These are phyloP conservation scores for Diaporthe citriasiana DNA, from an alignment of 2,329 filamentous ascomycete genomes.

Conservation along the genomic window DNA sequence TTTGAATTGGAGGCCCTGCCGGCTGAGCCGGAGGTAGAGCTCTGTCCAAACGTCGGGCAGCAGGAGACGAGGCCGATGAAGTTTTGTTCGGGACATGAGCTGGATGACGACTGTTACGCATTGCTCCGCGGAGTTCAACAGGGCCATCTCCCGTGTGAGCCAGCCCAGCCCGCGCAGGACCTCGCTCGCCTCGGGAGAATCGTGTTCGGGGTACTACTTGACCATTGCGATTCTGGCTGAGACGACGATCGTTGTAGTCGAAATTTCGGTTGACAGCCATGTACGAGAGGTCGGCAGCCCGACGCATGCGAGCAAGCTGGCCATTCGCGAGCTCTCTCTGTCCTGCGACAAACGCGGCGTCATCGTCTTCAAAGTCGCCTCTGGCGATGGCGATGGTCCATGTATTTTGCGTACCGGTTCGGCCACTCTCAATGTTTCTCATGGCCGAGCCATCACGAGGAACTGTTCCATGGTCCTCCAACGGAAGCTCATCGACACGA, in stretches of 20 bases:
- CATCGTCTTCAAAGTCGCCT: conserved; percentile 50
- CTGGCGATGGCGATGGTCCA: conserved; percentile 42
- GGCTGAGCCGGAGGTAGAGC: not conserved
- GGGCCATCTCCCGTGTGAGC: conserved; percentile 22
- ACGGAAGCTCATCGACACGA: conserved; percentile 47
- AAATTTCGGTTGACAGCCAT: not conserved
- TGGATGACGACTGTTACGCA: not conserved
- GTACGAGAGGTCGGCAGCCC: conserved; percentile 5
- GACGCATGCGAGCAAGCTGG: conserved; percentile 46
- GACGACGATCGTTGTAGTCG: not conserved
- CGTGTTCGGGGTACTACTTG: not conserved
- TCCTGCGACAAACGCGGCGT: conserved; percentile 48
- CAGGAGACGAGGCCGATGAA: not conserved
- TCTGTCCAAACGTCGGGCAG: not conserved
- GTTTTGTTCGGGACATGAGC: not conserved
- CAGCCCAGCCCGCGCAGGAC: not conserved
- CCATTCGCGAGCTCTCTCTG: conserved; percentile 49
- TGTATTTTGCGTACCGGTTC: conserved; percentile 15
- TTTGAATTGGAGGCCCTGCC: not conserved
- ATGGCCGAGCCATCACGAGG: not conserved
- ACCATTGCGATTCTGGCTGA: conserved; percentile 13
- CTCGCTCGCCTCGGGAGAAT: not conserved
- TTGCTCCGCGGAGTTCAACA: conserved; percentile 13
- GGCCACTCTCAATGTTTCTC: not conserved
- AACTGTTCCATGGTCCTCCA: conserved; percentile 43